These are phyloP conservation scores for Lactarius pseudohatsudake DNA, from an alignment of 768 basidiomycete genomes.

Conservation along the genomic window DNA sequence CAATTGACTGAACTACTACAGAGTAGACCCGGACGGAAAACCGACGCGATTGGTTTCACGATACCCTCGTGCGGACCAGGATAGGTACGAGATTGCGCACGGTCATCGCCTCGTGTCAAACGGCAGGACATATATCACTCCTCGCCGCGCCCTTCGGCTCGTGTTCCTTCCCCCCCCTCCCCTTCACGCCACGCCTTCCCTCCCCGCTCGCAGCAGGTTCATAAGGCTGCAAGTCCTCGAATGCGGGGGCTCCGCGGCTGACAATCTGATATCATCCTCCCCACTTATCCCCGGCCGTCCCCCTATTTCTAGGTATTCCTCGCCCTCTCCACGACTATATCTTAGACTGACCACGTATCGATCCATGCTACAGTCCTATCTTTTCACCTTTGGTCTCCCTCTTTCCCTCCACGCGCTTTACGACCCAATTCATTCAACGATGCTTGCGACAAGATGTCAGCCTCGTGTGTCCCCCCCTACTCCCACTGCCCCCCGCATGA, in stretches of 20 bases:
- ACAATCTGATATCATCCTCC: constrained; percentile 13
- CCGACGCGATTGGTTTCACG: constrained; percentile 20
- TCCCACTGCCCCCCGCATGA: constrained; percentile 26
- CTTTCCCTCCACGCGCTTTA: constrained; percentile 8
- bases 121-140: constrained; percentile 28
- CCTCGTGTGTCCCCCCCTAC: not conserved
- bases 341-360: constrained; percentile 3
- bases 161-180: constrained; percentile 6
- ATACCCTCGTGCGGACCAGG: constrained; percentile 17
- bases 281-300: constrained; percentile 3
- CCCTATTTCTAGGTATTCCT: constrained; percentile 17
- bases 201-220: constrained; percentile 24
- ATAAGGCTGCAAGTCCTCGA: constrained; percentile 27
- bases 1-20: constrained; percentile 24
- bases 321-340: not conserved
- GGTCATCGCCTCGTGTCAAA: constrained; percentile 28
- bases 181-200: constrained; percentile 15
- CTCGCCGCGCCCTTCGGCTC: constrained; percentile 3
- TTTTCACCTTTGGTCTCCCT: constrained; percentile 2
- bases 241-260: constrained; percentile 27
- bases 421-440: constrained; percentile 21
- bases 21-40: constrained; percentile 12
- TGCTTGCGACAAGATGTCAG: constrained; percentile 12
- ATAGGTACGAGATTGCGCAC: constrained; percentile 26
- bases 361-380: constrained; percentile 6